Percentiles rank a stretch among this genome's conserved stretches.
These are phyloP conservation scores for Primulina tabacum DNA, from an alignment of 257 asterid genomes.

Conservation along the genomic window DNA sequence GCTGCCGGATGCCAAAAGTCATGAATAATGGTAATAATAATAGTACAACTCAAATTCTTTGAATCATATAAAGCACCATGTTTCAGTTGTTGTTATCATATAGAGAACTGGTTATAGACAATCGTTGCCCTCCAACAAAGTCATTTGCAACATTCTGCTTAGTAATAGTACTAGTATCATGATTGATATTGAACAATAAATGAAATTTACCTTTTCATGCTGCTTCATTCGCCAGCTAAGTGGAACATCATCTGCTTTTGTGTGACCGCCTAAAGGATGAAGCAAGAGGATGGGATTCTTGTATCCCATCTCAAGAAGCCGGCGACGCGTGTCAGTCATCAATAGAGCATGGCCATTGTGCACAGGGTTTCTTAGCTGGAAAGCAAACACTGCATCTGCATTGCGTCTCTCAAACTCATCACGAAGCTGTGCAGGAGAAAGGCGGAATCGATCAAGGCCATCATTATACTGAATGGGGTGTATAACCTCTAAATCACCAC, in stretches of 20 bases:
- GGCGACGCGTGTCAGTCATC: conserved; percentile 88
- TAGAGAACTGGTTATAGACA: too few species aligned
- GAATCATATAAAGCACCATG: too few species aligned
- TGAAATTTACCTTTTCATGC: conserved; percentile 75
- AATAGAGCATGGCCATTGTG: conserved; percentile 90
- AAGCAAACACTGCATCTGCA: conserved; percentile 94
- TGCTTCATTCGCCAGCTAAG: conserved; percentile 93
- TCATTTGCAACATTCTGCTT: background rate
- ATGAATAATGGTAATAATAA: too few species aligned
- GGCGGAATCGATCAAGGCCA: conserved; percentile 76
- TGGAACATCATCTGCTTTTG: conserved; percentile 96
- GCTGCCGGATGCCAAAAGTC: background rate
- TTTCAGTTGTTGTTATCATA: background rate
- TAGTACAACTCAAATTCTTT: background rate
- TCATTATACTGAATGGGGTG: conserved; percentile 68
- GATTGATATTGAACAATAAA: background rate
- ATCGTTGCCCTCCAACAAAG: background rate
- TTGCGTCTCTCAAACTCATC: conserved; percentile 64
- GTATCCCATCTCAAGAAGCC: conserved; percentile 90
- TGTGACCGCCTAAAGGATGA: conserved; percentile 84
- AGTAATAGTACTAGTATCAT: background rate
- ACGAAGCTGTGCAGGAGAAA: conserved; percentile 79
- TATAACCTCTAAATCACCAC: conserved; percentile 84
- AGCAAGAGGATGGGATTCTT: conserved; percentile 82
- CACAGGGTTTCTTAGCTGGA: conserved; percentile 93